Percentiles rank a stretch among this genome's conserved stretches.
These are phyloP conservation scores for Trichoderma reesei DNA, from an alignment of 495 filamentous ascomycete genomes.

Conservation along the genomic window DNA sequence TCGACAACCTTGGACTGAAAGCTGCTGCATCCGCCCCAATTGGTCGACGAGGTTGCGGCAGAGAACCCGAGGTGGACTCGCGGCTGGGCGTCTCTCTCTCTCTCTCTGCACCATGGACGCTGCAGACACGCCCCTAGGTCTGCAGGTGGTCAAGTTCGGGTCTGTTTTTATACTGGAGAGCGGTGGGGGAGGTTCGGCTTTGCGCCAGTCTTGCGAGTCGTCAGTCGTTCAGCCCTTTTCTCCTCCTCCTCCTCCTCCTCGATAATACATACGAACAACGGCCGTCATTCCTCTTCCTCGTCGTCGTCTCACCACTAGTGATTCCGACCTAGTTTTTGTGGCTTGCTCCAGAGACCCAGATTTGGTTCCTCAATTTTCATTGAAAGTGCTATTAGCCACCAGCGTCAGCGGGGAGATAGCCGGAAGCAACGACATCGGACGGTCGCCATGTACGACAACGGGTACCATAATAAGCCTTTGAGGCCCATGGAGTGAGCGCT, in stretches of 20 bases:
- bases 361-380: neutral
- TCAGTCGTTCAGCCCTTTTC: neutral
- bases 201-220: neutral
- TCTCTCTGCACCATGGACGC: neutral
- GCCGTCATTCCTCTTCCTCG: neutral
- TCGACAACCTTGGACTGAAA: neutral
- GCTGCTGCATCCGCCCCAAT: neutral
- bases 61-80: neutral
- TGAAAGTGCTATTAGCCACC: neutral
- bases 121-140: slow-evolving; percentile 8
- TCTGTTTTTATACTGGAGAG: neutral
- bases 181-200: neutral
- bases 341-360: neutral
- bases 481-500: slow-evolving; percentile 10
- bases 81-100: neutral
- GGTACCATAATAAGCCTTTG: slow-evolving; percentile 10
- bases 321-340: neutral
- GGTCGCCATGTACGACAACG: slow-evolving; percentile 5
- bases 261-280: neutral
- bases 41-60: neutral
- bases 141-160: neutral
- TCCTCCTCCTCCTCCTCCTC: neutral
- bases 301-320: neutral
- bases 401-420: neutral
- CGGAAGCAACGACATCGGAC: neutral